Percentiles rank a stretch among this genome's conserved stretches.
phyloP scores from a whole-genome alignment of 495 filamentous ascomycete genomes.

The Aspergillus ellipticus region DNA sequence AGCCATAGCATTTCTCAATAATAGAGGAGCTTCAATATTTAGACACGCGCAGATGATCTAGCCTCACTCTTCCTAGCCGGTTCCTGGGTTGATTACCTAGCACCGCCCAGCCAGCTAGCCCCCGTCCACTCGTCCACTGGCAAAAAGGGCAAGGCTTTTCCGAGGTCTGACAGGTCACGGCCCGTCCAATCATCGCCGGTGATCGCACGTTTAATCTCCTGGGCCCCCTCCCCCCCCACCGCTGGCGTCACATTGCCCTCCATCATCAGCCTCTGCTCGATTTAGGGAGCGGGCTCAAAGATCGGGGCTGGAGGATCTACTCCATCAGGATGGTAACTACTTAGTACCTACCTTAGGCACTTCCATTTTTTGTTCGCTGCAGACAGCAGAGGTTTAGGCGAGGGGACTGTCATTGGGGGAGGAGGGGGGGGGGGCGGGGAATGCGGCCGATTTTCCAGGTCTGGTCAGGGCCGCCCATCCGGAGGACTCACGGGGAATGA shows the following conservation, averaged over 20 bases:
- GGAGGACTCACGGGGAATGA: background rate
- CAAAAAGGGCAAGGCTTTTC: background rate
- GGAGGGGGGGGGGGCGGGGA: background rate
- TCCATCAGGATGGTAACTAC: background rate
- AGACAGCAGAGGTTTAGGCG: background rate
- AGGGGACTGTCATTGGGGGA: background rate
- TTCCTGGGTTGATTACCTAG: background rate
- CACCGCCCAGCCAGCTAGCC: background rate
- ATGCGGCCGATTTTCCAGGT: background rate
- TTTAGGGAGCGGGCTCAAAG: background rate
- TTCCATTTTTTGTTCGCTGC: slow-evolving; percentile 4
- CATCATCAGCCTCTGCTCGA: background rate
- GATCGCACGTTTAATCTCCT: slow-evolving; percentile 2
- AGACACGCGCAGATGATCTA: background rate
- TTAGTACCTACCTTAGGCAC: slow-evolving; percentile 3
- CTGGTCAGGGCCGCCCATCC: background rate
- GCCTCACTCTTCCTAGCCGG: background rate
- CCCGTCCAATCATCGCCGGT: background rate
- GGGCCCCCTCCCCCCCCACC: background rate
- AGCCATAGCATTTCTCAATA: background rate
- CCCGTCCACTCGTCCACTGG: background rate
- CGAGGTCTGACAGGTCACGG: slow-evolving; percentile 1
- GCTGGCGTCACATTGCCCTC: background rate
- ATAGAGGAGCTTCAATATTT: background rate
- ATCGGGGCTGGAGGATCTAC: slow-evolving; percentile 7